phyloP scores from a whole-genome alignment of 192 early-diverging fungal genomes.

The Helicostylum pulchrum region DNA sequence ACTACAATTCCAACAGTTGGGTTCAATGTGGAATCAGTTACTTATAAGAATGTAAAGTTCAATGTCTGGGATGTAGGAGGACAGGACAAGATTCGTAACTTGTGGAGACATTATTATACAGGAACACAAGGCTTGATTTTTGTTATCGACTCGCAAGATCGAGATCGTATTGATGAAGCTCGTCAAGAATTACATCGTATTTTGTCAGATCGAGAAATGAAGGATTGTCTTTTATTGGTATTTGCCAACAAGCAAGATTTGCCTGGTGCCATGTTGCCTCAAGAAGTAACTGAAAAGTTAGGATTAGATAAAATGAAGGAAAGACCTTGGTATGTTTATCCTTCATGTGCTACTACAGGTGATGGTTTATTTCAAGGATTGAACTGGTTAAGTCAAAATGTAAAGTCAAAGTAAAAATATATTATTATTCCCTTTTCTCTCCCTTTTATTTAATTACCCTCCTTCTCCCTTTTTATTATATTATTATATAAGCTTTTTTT shows the following conservation, averaged over 20 bases:
- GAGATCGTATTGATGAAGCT: slow-evolving; percentile 85
- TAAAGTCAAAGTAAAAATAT: slow-evolving; percentile 37
- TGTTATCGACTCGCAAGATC: slow-evolving; percentile 85
- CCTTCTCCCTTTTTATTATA: neutral
- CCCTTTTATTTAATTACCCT: neutral
- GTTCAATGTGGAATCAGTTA: slow-evolving; percentile 85
- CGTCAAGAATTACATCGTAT: slow-evolving; percentile 79
- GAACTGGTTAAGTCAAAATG: slow-evolving; percentile 80
- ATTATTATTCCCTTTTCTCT: neutral
- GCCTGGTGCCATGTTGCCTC: slow-evolving; percentile 69
- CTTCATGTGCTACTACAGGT: slow-evolving; percentile 77
- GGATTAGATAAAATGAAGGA: slow-evolving; percentile 83
- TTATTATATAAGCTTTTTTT: neutral
- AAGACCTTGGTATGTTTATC: slow-evolving; percentile 87
- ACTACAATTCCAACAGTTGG: slow-evolving; percentile 98
- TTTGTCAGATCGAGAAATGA: slow-evolving; percentile 81
- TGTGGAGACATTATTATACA: slow-evolving; percentile 86
- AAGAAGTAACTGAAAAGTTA: slow-evolving; percentile 87
- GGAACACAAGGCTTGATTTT: slow-evolving; percentile 85
- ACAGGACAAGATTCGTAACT: slow-evolving; percentile 86
- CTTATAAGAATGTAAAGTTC: slow-evolving; percentile 70
- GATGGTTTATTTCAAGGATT: slow-evolving; percentile 80
- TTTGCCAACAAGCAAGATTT: slow-evolving; percentile 56
- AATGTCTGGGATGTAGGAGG: slow-evolving; percentile 73
- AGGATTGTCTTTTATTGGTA: slow-evolving; percentile 74